Percentiles rank a stretch among this genome's conserved stretches.
phyloP scores from a whole-genome alignment of 345 rosid species.

The Brassica incana region DNA sequence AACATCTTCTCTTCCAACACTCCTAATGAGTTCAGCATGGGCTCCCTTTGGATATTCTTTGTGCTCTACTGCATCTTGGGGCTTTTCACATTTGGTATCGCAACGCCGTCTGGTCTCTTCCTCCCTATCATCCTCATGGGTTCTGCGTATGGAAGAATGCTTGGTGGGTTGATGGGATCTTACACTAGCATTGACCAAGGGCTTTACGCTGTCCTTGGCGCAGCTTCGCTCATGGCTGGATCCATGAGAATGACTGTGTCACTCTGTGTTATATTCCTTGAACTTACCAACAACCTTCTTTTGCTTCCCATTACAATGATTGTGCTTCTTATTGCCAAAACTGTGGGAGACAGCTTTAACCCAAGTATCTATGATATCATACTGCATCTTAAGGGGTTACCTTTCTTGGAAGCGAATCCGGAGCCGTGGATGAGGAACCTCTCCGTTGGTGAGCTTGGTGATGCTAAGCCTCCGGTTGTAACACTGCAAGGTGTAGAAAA shows the following conservation, averaged over 20 bases:
- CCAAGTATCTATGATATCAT: slow-evolving; percentile 88
- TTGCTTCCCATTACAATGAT: slow-evolving; percentile 86
- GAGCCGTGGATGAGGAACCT: slow-evolving; percentile 97
- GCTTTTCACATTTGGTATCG: slow-evolving; percentile 83
- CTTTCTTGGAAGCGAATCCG: slow-evolving; percentile 90
- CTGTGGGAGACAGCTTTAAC: slow-evolving; percentile 83
- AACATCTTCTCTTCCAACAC: slow-evolving; percentile 82
- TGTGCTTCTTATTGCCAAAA: slow-evolving; percentile 80
- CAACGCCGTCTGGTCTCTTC: slow-evolving; percentile 94
- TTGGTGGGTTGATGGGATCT: slow-evolving; percentile 70
- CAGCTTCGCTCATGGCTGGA: slow-evolving; percentile 96
- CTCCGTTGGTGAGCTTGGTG: slow-evolving; percentile 78
- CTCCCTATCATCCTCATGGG: slow-evolving; percentile 93
- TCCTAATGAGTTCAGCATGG: slow-evolving; percentile 52
- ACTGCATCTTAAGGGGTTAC: slow-evolving; percentile 77
- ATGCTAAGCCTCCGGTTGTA: slow-evolving; percentile 71
- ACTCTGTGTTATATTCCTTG: slow-evolving; percentile 89
- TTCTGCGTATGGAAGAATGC: slow-evolving; percentile 81
- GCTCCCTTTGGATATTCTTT: slow-evolving; percentile 71
- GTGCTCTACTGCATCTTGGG: slow-evolving; percentile 71
- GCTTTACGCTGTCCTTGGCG: slow-evolving; percentile 92
- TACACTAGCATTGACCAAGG: slow-evolving; percentile 85
- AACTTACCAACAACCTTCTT: slow-evolving; percentile 88
- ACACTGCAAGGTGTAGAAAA: slow-evolving; percentile 74
- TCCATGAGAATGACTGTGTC: slow-evolving; percentile 99